Evolutionary conservation across 768 basidiomycete species (phyloP), one percentile per base, ranked within the genome.

Genomic region (Amanita polypyramis): DNA sequence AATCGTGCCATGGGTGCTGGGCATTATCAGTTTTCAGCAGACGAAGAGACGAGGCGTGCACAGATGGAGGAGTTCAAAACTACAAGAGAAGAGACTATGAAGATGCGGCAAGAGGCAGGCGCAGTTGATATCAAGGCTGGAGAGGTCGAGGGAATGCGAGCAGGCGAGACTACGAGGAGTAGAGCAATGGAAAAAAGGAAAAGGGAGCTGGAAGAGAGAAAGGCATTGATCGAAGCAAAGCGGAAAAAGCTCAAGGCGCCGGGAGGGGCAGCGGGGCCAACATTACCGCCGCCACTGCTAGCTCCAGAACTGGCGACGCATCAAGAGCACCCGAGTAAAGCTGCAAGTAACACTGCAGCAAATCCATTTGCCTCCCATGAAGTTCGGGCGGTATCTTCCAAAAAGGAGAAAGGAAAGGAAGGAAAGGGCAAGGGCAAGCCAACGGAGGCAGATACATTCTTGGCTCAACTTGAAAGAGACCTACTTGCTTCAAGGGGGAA

Each of bases 1-100:
- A 81, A 86, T 15, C 86, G 96, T 12, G 79, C 85, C 10, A 85
- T 83, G 62, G 96, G 88, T 37, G 94, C 95, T 1, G 93, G 79
- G 1, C 90, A 86, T 65, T 96, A 95, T 62, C 85, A 89, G 60
- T 94, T 98, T 64, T 89, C 90, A 10, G 75, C 62, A 2, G 91
- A 96, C 55, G 89, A 92, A 57, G 85, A 87, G 54, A 78, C 76
- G 23, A 73, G 96, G 36, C 68, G 67, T 53, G 67, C 70, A 43
- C 83, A 97, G 61, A 88, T 94, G 90, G 88, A 88, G 49, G 86
- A 85, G 47, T 67, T 98, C 10, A 77, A 74, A 50, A 60, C 66
- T 3, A 74, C 73, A 2, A 71, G 90, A 36, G 72, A 76, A 39
- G 87, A 93, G 60, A 95, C 93, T 0, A 77, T 78, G 58, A 67